Base-by-base conservation (phyloP, 225 moss, liverwort and hornwort genomes). In the Polytrichum formosum region DNA sequence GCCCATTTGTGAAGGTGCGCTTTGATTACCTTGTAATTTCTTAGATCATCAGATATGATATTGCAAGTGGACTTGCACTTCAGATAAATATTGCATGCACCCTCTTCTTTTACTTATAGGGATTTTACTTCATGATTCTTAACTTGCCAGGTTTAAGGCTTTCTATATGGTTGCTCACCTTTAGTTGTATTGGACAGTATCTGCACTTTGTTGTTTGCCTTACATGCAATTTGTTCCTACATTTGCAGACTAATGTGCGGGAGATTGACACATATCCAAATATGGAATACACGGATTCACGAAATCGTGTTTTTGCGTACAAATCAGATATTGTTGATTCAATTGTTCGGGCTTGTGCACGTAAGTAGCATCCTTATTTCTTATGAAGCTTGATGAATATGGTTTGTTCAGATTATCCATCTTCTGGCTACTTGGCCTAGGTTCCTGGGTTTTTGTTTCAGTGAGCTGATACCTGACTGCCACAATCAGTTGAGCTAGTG, bases 191-290 rank as follows among this genome's bases (percentile, higher is more conserved):
- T 46, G 46, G 46, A 46, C 4, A 0, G 46, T 46, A 46, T 10
- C 4, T 46, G 46, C 46, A 46, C 13, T 46, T 46, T 46, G 46
- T 46, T 46, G 16, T 46, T 46, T 35, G 9, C 35, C 35, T 35
- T 46, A 13, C 16, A 46, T 46, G 46, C 46, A 46, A 46, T 46
- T 72, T 28, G 35, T n/a, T 83, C 68, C 62, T 78, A 68, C 59
- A 20, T 58, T 66, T 62, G 65, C 73, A 97, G 94, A 98, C 97
- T 79, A 91, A 90, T 71, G 78, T 92, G 56, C 92, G 80, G 67
- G 92, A 92, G 68, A 94, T 98, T 67, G 97, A 98, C 77, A 91
- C 94, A 19, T 88, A 83, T 67, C 94, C 97, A 29, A 98, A 98
- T 65, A 94, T 98, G 79, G 97, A 98, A 73, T 94, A 86, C 73